Percentiles rank a stretch among this genome's conserved stretches.
phyloP scores from a whole-genome alignment of 1,284 basidiomycete species.

The Ustilago shanxiensis region DNA sequence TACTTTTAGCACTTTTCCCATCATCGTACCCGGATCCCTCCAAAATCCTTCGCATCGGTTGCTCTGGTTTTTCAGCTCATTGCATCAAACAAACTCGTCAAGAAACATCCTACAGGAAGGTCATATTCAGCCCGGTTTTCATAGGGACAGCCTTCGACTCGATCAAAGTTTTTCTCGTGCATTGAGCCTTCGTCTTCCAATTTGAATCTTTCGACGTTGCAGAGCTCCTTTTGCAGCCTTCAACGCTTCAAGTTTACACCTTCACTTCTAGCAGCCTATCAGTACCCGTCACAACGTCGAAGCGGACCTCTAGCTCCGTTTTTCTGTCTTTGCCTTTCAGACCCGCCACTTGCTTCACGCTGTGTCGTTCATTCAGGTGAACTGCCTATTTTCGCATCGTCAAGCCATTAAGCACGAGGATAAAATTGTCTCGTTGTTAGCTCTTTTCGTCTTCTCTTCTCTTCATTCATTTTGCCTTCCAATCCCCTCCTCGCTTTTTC shows the following conservation, averaged over 20 bases:
- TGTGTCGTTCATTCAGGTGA: not conserved
- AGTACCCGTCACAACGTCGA: not conserved
- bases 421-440: not conserved
- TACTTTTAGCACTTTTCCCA: not conserved
- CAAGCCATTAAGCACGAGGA: not conserved
- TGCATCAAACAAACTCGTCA: constrained; percentile 1
- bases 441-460: not conserved
- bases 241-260: not conserved
- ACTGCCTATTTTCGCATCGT: not conserved
- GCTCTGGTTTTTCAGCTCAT: constrained; percentile 8
- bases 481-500: not conserved
- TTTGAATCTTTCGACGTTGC: not conserved
- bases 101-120: constrained; percentile 12
- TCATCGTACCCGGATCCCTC: not conserved
- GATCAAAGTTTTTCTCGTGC: constrained; percentile 5
- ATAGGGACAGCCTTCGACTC: constrained; percentile 31
- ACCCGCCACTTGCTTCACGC: not conserved
- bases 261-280: not conserved
- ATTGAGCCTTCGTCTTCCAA: constrained; percentile 15
- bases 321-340: not conserved
- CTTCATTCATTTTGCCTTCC: not conserved
- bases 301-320: constrained; percentile 6
- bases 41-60: not conserved
- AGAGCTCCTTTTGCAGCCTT: constrained; percentile 1
- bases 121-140: constrained; percentile 7